Evolutionary conservation across 2,329 filamentous ascomycete species (phyloP), one percentile per base, ranked within the genome.

Genomic region (Ophiostoma triangulosporum): DNA sequence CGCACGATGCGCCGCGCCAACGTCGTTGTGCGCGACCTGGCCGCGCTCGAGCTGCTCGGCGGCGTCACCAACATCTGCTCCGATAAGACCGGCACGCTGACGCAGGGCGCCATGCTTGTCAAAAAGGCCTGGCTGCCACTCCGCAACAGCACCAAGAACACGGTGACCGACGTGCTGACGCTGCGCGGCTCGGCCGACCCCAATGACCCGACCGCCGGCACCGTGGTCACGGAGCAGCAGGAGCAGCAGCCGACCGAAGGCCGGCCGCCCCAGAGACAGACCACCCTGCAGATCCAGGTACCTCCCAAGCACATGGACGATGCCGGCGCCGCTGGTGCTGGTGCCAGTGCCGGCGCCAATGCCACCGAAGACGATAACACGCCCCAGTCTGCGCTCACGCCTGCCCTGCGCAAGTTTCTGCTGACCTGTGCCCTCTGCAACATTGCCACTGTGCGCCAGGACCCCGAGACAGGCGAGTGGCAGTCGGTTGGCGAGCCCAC

Each of bases 31-130:
- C 76, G 81, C 58, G 81, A 84, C 61, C 70, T 86, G 43, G 79
- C 80, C 3, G 80, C 81, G 0, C 73, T 86, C 0, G 83, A 87
- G 61, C 81, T 82, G 12, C 73, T 87, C 2, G 83, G 83, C 12
- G 82, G 80, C 43, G 81, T 86, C 24, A 86, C 81, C 54, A 81
- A 84, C 62, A 84, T 86, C 61, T 86, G 83, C 66, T 85, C 81
- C 24, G 83, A 86, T 68, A 86, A 86, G 67, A 86, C 83, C 0
- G 83, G 83, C 14, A 87, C 83, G 0, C 68, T 84, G 14, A 84
- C 81, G 0, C 77, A 82, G 60, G 79, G 82, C 33, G 81, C 80
- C 60, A 86, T 86, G 83, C 80, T 85, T 57, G 78, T 82, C 15
- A 74, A 79, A 57, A 81, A 82, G 62, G 79, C 76, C 0, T 84